Evolutionary conservation across 768 basidiomycete species (phyloP).

Genomic region (Boletus patriciae): DNA sequence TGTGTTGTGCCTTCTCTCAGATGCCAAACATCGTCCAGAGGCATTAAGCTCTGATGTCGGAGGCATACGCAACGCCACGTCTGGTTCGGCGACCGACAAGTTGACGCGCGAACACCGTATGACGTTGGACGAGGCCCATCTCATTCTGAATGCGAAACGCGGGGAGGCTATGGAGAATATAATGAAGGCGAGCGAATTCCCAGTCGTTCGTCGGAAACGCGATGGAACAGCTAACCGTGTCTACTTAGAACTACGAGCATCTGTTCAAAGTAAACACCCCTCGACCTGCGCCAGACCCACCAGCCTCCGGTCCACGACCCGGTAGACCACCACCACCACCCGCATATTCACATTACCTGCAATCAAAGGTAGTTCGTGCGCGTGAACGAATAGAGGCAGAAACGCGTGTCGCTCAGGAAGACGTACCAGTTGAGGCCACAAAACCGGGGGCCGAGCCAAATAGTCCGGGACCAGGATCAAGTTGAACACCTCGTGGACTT

Average conservation of each 20-base stretch:
- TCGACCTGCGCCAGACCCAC: constrained; percentile 51
- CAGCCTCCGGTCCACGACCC: constrained; percentile 37
- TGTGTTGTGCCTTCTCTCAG: constrained; percentile 40
- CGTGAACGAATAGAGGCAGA: constrained; percentile 95
- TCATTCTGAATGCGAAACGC: constrained; percentile 86
- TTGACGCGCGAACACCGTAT: constrained; percentile 85
- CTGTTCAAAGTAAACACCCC: constrained; percentile 89
- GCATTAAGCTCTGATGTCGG: constrained; percentile 66
- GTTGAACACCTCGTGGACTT: constrained; percentile 13
- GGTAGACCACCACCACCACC: constrained; percentile 45
- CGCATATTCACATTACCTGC: constrained; percentile 84
- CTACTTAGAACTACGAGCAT: constrained; percentile 81
- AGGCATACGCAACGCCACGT: constrained; percentile 72
- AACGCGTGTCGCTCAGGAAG: constrained; percentile 35
- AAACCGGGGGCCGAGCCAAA: constrained; percentile 23
- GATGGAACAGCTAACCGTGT: constrained; percentile 1
- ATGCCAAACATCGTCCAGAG: constrained; percentile 81
- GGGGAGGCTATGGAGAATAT: constrained; percentile 68
- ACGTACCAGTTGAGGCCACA: constrained; percentile 5
- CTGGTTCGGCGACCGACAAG: constrained; percentile 74
- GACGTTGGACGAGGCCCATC: constrained; percentile 92
- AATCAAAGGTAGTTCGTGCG: constrained; percentile 95
- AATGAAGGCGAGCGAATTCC: constrained; percentile 55
- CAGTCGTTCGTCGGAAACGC: background rate
- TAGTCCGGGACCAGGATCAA: constrained; percentile 21